A percentile compares a stretch with the other conserved stretches of the same genome.
phyloP scores from a whole-genome alignment of 164 flowering plant species.

The Cinnamomum micranthum region DNA sequence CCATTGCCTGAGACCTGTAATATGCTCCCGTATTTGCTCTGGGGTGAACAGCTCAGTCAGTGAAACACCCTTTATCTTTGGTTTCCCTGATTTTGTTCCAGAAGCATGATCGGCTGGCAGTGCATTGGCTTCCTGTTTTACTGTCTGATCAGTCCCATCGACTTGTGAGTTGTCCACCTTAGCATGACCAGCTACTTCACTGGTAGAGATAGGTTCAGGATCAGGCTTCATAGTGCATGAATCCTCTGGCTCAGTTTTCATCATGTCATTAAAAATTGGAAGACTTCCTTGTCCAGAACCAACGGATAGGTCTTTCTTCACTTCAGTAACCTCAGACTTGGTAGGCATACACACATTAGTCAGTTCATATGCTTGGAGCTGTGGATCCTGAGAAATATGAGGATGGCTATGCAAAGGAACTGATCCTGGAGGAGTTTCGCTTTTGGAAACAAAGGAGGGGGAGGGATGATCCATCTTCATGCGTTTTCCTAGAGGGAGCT shows the following conservation, averaged over 20 bases:
- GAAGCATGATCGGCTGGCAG: conserved; percentile 37
- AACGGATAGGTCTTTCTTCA: conserved; percentile 40
- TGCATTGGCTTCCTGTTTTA: conserved; percentile 40
- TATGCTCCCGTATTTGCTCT: conserved; percentile 88
- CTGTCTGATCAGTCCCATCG: conserved; percentile 19
- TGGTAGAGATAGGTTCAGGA: conserved; percentile 24
- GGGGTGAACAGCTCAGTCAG: conserved; percentile 93
- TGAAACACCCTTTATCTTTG: conserved; percentile 92
- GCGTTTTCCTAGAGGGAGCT: conserved; percentile 64
- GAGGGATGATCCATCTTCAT: conserved; percentile 65
- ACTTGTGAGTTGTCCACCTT: conserved; percentile 32
- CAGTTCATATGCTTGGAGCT: conserved; percentile 30
- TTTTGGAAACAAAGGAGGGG: conserved; percentile 31
- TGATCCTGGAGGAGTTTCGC: conserved; percentile 33
- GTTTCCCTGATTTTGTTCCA: conserved; percentile 81
- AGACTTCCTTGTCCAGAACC: conserved; percentile 31
- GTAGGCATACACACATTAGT: conserved; percentile 24
- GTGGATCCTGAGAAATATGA: conserved; percentile 26
- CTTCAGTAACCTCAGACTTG: conserved; percentile 45
- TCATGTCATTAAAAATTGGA: conserved; percentile 27
- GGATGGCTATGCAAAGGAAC: conserved; percentile 30
- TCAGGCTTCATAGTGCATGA: conserved; percentile 29
- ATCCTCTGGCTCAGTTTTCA: conserved; percentile 32
- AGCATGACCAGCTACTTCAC: conserved; percentile 35
- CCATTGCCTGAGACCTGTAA: conserved; percentile 90